Evolutionary conservation across 139 green algal genomes (phyloP).

Genomic region (Auxenochlorella pyrenoidosa): DNA sequence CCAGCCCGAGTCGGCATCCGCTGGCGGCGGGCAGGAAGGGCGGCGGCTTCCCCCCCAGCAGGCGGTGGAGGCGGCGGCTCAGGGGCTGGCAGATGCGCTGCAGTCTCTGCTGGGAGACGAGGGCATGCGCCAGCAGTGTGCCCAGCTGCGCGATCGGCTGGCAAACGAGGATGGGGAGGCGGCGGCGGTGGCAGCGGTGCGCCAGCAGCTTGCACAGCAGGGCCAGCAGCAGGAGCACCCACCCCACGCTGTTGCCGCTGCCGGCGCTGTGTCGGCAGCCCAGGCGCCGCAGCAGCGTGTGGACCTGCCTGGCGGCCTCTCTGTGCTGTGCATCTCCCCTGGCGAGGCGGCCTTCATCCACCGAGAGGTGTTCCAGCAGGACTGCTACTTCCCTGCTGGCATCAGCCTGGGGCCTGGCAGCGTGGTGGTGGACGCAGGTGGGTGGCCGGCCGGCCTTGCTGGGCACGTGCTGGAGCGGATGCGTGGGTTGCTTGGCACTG

Average conservation of each 20-base stretch:
- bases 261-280: neutral
- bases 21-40: neutral
- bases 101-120: neutral
- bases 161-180: neutral
- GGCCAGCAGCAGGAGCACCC: neutral
- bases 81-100: conserved; percentile 1
- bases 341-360: conserved; percentile 30
- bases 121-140: neutral
- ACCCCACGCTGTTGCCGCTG: neutral
- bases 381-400: conserved; percentile 37
- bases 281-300: neutral
- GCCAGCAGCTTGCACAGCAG: neutral
- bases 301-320: conserved; percentile 18
- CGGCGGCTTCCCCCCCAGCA: neutral
- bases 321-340: neutral
- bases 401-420: conserved; percentile 21
- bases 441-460: neutral
- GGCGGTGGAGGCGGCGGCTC: neutral
- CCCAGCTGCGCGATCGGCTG: neutral
- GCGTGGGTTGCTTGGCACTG: neutral
- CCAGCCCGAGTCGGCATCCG: neutral
- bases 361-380: conserved; percentile 14
- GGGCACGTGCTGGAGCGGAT: no score
- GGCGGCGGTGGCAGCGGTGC: neutral
- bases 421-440: conserved; percentile 40